phyloP scores from a whole-genome alignment of 495 filamentous ascomycete genomes.

The Arthonia radiata region DNA sequence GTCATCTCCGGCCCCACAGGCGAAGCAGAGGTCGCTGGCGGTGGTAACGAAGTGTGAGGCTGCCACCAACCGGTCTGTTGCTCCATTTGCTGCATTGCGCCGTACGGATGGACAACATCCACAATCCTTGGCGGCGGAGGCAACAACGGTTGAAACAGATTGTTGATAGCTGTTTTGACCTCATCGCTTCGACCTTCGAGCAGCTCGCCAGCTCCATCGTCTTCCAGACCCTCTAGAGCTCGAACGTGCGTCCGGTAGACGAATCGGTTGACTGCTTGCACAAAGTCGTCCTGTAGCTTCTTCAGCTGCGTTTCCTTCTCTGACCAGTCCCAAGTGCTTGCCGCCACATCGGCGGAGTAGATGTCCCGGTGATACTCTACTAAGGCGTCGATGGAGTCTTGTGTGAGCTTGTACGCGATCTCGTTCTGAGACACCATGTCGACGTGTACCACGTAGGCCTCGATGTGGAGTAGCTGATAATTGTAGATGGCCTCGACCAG shows the following conservation, averaged over 20 bases:
- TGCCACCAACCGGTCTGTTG: conserved; percentile 60
- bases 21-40: conserved; percentile 19
- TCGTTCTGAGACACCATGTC: conserved; percentile 97
- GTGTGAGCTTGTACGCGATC: conserved; percentile 95
- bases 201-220: conserved; percentile 87
- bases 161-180: conserved; percentile 69
- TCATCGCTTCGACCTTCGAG: conserved; percentile 81
- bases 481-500: conserved; percentile 80
- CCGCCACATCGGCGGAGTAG: conserved; percentile 73
- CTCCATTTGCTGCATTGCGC: conserved; percentile 69
- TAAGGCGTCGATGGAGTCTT: conserved; percentile 81
- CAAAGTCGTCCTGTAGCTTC: conserved; percentile 92
- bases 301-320: conserved; percentile 92
- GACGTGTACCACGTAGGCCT: conserved; percentile 96
- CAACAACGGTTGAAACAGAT: conserved; percentile 66
- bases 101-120: conserved; percentile 65
- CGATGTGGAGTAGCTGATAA: conserved; percentile 81
- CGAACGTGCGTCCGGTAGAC: conserved; percentile 78
- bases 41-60: conserved; percentile 29
- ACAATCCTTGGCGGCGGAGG: conserved; percentile 82
- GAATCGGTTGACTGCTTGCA: conserved; percentile 92
- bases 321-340: conserved; percentile 82
- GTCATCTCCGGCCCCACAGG: too few relatives aligned
- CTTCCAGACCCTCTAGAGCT: conserved; percentile 85
- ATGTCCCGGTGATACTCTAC: conserved; percentile 96